These are phyloP conservation scores for Podospora anserina DNA, from an alignment of 495 filamentous ascomycete species.

Conservation along the genomic window DNA sequence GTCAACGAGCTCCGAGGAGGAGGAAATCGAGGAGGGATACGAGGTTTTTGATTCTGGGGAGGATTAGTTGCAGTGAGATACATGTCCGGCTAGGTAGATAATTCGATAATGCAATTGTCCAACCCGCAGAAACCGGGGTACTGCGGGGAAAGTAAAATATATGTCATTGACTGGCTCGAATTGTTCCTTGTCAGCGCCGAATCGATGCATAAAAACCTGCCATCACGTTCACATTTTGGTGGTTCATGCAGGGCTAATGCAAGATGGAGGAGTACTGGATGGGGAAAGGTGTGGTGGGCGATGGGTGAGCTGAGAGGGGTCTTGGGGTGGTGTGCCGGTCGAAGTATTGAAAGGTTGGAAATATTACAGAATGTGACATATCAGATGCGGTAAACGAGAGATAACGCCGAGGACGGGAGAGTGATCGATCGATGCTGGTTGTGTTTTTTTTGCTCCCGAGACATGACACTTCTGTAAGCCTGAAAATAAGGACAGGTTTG, in stretches of 20 bases:
- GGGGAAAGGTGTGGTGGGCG: not conserved
- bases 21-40: constrained; percentile 20
- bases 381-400: not conserved
- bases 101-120: not conserved
- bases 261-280: not conserved
- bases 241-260: not conserved
- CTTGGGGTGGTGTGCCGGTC: not conserved
- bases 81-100: too few species aligned
- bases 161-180: not conserved
- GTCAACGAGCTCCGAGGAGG: constrained; percentile 24
- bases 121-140: not conserved
- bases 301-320: not conserved
- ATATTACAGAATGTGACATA: not conserved
- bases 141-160: not conserved
- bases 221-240: not conserved
- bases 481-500: not conserved
- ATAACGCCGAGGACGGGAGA: too few species aligned
- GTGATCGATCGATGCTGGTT: too few species aligned
- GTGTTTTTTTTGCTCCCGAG: not conserved
- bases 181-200: not conserved
- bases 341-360: not conserved
- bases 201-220: not conserved
- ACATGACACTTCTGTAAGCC: not conserved
- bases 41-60: constrained; percentile 6
- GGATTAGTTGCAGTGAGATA: not conserved